These are phyloP conservation scores for Coniochaeta sp. DNA, from an alignment of 2,329 filamentous ascomycete species.

Conservation along the genomic window DNA sequence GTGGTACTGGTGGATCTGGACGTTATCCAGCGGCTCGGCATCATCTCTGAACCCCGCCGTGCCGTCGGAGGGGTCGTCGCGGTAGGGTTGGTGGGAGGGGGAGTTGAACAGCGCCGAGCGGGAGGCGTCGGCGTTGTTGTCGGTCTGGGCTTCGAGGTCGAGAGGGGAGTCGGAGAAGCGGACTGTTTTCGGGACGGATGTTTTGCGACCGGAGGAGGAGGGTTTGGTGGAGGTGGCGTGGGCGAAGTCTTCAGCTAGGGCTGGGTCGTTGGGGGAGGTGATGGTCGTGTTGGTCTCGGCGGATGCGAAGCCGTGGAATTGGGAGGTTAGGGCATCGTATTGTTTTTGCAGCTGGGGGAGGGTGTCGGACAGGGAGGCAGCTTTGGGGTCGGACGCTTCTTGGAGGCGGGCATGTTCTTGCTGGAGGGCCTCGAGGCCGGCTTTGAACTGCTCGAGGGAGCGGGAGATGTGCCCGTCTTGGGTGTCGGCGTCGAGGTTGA, in stretches of 20 bases:
- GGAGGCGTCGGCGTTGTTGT: slow-evolving; percentile 36
- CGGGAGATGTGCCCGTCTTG: slow-evolving; percentile 86
- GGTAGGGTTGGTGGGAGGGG: slow-evolving; percentile 56
- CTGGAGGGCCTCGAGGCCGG: slow-evolving; percentile 67
- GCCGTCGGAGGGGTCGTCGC: slow-evolving; percentile 57
- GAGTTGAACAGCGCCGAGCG: slow-evolving; percentile 43
- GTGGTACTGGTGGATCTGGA: slow-evolving; percentile 84
- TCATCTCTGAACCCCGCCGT: slow-evolving; percentile 53
- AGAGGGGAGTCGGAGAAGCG: slow-evolving; percentile 66
- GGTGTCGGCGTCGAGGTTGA: slow-evolving; percentile 70
- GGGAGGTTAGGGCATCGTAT: slow-evolving; percentile 66
- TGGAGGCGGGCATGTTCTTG: slow-evolving; percentile 57
- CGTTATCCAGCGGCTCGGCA: slow-evolving; percentile 60
- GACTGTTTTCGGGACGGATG: slow-evolving; percentile 60
- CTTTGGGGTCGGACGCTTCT: slow-evolving; percentile 55
- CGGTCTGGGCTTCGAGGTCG: slow-evolving; percentile 21
- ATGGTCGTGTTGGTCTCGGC: slow-evolving; percentile 43
- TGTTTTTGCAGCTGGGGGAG: slow-evolving; percentile 65
- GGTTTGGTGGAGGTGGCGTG: slow-evolving; percentile 44
- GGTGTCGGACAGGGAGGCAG: slow-evolving; percentile 51
- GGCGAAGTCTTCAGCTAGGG: slow-evolving; percentile 56
- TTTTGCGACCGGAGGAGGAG: slow-evolving; percentile 14
- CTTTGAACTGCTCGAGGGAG: slow-evolving; percentile 78
- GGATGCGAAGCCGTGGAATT: slow-evolving; percentile 65
- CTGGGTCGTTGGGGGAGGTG: slow-evolving; percentile 56